These are phyloP conservation scores for Komagataella phaffii DNA, from an alignment of 805 yeast species.

Conservation along the genomic window DNA sequence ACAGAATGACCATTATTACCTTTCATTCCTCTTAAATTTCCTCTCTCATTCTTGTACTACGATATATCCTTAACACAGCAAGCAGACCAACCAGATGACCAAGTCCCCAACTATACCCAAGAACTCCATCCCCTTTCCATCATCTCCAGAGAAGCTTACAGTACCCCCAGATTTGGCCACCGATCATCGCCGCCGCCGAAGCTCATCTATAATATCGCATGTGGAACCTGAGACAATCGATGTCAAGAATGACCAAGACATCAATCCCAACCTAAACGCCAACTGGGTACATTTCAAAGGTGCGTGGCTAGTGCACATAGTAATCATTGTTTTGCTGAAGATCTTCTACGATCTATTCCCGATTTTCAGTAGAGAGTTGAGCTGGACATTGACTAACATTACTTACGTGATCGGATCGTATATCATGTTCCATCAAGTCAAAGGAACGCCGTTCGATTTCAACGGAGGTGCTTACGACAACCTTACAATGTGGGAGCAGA, in stretches of 20 bases:
- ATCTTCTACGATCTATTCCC: slow-evolving; percentile 70
- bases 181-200: slow-evolving; percentile 44
- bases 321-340: slow-evolving; percentile 63
- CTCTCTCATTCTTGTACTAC: neutral
- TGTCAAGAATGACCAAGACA: slow-evolving; percentile 81
- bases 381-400: slow-evolving; percentile 89
- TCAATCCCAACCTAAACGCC: slow-evolving; percentile 84
- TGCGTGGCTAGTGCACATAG: slow-evolving; percentile 91
- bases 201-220: slow-evolving; percentile 83
- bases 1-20: neutral
- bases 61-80: neutral
- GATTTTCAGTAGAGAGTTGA: slow-evolving; percentile 66
- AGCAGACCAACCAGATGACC: neutral
- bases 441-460: slow-evolving; percentile 96
- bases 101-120: slow-evolving; percentile 1
- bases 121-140: slow-evolving; percentile 18
- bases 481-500: slow-evolving; percentile 97
- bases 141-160: slow-evolving; percentile 18
- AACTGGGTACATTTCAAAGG: slow-evolving; percentile 94
- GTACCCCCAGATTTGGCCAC: slow-evolving; percentile 20
- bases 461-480: slow-evolving; percentile 94
- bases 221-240: slow-evolving; percentile 88
- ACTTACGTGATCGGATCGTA: slow-evolving; percentile 87
- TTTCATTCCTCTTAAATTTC: neutral
- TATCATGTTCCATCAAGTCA: slow-evolving; percentile 91